A percentile compares a stretch with the other conserved stretches of the same genome.
Evolutionary conservation across 768 basidiomycete species (phyloP).

Genomic region (Boletus fagicola): DNA sequence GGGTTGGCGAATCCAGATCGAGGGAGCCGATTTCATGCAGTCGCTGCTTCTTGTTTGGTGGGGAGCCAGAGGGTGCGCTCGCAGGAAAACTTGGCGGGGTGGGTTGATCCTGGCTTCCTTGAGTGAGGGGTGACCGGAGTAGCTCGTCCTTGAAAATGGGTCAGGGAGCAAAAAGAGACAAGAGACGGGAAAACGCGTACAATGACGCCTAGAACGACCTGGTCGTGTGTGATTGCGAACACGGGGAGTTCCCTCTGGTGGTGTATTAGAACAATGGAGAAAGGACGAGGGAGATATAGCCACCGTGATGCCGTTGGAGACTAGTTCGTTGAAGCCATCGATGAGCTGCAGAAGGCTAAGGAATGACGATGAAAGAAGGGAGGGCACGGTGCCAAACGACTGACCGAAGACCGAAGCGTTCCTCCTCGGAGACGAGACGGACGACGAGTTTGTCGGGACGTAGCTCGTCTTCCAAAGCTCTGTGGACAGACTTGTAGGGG

Average conservation of each 20-base stretch:
- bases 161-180: neutral
- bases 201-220: slow-evolving; percentile 72
- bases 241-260: slow-evolving; percentile 79
- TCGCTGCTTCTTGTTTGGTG: slow-evolving; percentile 30
- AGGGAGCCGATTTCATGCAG: slow-evolving; percentile 8
- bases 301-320: slow-evolving; percentile 51
- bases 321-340: slow-evolving; percentile 55
- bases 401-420: slow-evolving; percentile 76
- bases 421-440: slow-evolving; percentile 53
- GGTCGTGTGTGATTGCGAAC: slow-evolving; percentile 66
- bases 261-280: neutral
- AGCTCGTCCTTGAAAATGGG: slow-evolving; percentile 53
- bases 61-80: slow-evolving; percentile 22
- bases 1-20: neutral
- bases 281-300: slow-evolving; percentile 3
- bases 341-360: slow-evolving; percentile 73
- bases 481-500: slow-evolving; percentile 61
- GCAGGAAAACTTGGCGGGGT: slow-evolving; percentile 12
- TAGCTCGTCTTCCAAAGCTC: slow-evolving; percentile 71
- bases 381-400: slow-evolving; percentile 11
- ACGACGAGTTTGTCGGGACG: slow-evolving; percentile 56
- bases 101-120: neutral
- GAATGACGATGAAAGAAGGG: slow-evolving; percentile 1
- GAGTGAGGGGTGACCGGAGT: slow-evolving; percentile 17
- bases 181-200: slow-evolving; percentile 38